Evolutionary conservation across 495 filamentous ascomycete species (phyloP).

Genomic region (Penicillium goetzii): DNA sequence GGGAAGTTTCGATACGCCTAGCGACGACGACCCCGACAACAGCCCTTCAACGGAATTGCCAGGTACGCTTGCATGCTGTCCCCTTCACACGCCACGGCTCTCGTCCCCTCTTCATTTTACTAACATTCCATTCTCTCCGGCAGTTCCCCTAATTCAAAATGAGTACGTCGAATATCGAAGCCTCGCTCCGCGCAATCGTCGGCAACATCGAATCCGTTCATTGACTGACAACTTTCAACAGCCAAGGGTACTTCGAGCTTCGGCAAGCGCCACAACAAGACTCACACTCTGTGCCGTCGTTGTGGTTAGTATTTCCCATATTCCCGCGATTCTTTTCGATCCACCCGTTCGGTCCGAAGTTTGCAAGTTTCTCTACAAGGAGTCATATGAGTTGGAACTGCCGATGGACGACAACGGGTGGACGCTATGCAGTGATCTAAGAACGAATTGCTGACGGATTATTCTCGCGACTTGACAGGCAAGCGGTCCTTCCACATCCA

Average conservation of each 20-base stretch:
- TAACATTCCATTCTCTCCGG: conserved; percentile 23
- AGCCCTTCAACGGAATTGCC: conserved; percentile 56
- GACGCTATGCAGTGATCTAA: conserved; percentile 5
- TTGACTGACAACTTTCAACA: conserved; percentile 54
- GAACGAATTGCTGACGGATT: conserved; percentile 34
- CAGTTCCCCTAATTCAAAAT: conserved; percentile 65
- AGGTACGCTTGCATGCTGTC: conserved; percentile 42
- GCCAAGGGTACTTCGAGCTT: conserved; percentile 97
- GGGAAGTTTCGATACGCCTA: conserved; percentile 50
- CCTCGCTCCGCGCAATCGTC: conserved; percentile 31
- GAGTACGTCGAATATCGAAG: conserved; percentile 57
- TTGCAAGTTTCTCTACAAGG: conserved; percentile 32
- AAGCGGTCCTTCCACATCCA: conserved; percentile 98
- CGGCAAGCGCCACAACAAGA: conserved; percentile 99
- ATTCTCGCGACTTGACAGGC: conserved; percentile 58
- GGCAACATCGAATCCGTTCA: conserved; percentile 32
- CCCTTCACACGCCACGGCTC: not conserved
- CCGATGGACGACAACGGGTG: conserved; percentile 24
- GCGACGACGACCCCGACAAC: conserved; percentile 57
- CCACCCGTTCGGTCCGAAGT: conserved; percentile 23
- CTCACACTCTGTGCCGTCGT: conserved; percentile 98
- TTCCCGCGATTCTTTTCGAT: conserved; percentile 25
- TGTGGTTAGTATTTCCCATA: conserved; percentile 76
- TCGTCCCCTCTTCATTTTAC: conserved; percentile 13
- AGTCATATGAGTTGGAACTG: conserved; percentile 25